Evolutionary conservation across 179 eudicot species (phyloP), one percentile per base, ranked within the genome.

Genomic region (Amaranthus tricolor): DNA sequence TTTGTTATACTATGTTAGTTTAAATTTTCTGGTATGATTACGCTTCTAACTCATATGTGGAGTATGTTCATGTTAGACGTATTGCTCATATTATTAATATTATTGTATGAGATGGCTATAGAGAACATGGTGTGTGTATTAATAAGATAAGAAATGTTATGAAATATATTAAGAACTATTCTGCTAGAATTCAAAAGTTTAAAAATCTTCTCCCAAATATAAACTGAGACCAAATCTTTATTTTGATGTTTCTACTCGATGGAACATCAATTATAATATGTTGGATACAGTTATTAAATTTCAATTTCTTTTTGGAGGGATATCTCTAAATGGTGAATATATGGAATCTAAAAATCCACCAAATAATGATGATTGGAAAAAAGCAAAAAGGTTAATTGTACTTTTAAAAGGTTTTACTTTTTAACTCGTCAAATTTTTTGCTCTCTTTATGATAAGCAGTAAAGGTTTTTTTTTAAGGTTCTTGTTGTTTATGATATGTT

Each of bases 41-140:
- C n/a, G n/a, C n/a, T n/a, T n/a, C n/a, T n/a, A n/a, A n/a, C n/a
- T n/a, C 9, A n/a, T n/a, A 21, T 2, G 68, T 48, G 45, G 45
- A 13, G 13, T 64, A 62, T 40, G 6, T 44, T 2, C 68, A 64
- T 64, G 45, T 64, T 13, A 64, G 51, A n/a, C n/a, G n/a, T n/a
- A n/a, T n/a, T n/a, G n/a, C n/a, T n/a, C n/a, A n/a, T n/a, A n/a
- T 75, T 48, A 58, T 75, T 31, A 67, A 67, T 57, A 11, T 75
- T 0, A 9, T 52, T 50, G 68, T 73, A 10, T 44, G 60, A 21
- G 76, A 73, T 49, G 72, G 71, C 16, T n/a, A 54, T 14, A 75
- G 55, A 43, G 54, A 7, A 6, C 5, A 10, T 15, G 70, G 7
- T 59, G 10, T 20, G 2, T 71, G 52, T 4, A 19, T 56, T 57